Conservation (phyloP, 2,329 filamentous ascomycete species). For the Aureobasidium leucospermi region DNA sequence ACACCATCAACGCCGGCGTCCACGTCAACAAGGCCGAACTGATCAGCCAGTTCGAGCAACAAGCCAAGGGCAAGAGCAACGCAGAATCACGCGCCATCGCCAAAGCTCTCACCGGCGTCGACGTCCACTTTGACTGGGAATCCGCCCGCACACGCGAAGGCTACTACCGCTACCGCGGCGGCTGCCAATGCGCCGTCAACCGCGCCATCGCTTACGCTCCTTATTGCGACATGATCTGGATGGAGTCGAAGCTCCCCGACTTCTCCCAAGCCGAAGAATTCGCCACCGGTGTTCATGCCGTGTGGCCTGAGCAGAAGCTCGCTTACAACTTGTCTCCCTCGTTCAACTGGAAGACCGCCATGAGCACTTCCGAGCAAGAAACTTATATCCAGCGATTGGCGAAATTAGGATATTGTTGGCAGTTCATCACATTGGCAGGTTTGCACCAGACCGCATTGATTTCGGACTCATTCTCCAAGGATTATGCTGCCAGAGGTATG, state of each 20-base stretch:
- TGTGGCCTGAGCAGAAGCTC: conserved; percentile 96
- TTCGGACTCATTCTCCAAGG: conserved; percentile 77
- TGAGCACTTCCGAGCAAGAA: conserved; percentile 85
- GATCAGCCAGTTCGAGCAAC: conserved; percentile 57
- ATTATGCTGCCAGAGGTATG: conserved; percentile 80
- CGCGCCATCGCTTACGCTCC: conserved; percentile 86
- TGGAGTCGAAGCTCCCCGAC: conserved; percentile 97
- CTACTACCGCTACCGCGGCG: conserved; percentile 87
- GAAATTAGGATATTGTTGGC: conserved; percentile 92
- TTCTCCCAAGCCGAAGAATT: conserved; percentile 88
- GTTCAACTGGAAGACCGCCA: conserved; percentile 99
- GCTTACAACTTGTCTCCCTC: conserved; percentile 97
- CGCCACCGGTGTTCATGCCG: conserved; percentile 83
- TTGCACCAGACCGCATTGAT: conserved; percentile 94
- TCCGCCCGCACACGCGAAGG: conserved; percentile 87
- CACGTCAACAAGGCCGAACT: conserved; percentile 62
- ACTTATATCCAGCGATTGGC: conserved; percentile 93
- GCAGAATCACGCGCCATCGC: conserved; percentile 73
- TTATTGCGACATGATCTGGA: conserved; percentile 73
- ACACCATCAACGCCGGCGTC: conserved; percentile 65
- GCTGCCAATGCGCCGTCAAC: conserved; percentile 85
- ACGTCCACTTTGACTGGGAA: conserved; percentile 94
- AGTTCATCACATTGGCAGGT: conserved; percentile 98
- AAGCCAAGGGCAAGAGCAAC: conserved; percentile 78
- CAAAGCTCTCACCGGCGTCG: conserved; percentile 65